Evolutionary conservation across 2,329 filamentous ascomycete species (phyloP), one percentile per base, ranked within the genome.

Genomic region (Talaromyces verruculosus): DNA sequence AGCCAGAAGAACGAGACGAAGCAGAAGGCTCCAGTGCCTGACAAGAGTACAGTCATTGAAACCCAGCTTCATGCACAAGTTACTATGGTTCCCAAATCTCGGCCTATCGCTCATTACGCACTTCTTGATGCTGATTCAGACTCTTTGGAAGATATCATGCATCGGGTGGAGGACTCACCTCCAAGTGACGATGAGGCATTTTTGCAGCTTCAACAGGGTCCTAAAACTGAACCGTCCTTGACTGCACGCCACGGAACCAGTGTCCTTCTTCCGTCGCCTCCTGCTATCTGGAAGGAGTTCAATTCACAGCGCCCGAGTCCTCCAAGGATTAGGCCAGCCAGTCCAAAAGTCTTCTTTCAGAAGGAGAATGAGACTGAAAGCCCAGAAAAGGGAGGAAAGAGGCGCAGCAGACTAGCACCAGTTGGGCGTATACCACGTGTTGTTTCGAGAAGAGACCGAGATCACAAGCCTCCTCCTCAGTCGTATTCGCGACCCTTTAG

Each of bases 401-500:
- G 79, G 10, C 86, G 86, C 10, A 91, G 87, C 73, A 85, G 93
- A 65, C 81, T 96, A 19, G 87, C 89, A 33, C 92, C 94, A 70
- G 88, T 97, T 57, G 93, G 93, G 8, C 87, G 93, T 17, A 97
- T 97, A 61, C 93, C 93, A 8, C 88, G 88, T 71, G 92, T 97
- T 3, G 83, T 94, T 35, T 91, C 87, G 55, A 88, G 85, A 61
- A 80, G 82, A 58, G 84, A 85, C 57, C 85, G 88, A 63, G 82
- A 88, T 41, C 86, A 90, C 68, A 86, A 86, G 58, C 86, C 87
- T 1, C 89, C 91, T 0, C 86, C 90, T 1, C 89, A 88, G 74
- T 96, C 92, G 37, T 97, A 97, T 75, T 97, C 93, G 2, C 84
- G 92, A 8, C 92, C 93, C 0, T 96, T 97, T 74, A 84, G 87